Evolutionary conservation across 1,284 basidiomycete genomes (phyloP).

Genomic region (Polyporus tsugae): DNA sequence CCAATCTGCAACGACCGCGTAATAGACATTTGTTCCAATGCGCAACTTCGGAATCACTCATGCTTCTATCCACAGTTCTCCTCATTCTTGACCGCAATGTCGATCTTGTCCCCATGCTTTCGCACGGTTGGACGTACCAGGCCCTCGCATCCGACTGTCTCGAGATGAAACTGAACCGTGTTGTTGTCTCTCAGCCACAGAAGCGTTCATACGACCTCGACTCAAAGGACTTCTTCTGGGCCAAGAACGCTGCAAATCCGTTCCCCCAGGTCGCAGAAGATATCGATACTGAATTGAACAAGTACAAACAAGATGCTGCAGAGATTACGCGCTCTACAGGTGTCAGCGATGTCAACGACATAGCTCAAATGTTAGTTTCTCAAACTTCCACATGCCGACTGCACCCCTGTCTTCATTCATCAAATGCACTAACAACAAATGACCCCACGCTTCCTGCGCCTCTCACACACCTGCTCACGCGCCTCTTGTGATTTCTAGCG

Average conservation of each 20-base stretch:
- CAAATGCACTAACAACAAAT: constrained; percentile 6
- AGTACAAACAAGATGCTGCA: constrained; percentile 96
- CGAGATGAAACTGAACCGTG: constrained; percentile 96
- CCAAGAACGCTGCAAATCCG: constrained; percentile 93
- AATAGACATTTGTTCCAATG: constrained; percentile 11
- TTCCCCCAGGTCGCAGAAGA: constrained; percentile 99
- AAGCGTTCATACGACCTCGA: constrained; percentile 97
- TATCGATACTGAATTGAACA: constrained; percentile 92
- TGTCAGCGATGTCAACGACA: constrained; percentile 95
- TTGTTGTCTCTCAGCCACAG: constrained; percentile 77
- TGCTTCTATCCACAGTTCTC: constrained; percentile 64
- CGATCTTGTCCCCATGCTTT: constrained; percentile 94
- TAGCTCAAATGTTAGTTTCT: constrained; percentile 83
- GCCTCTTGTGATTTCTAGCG: constrained; percentile 54
- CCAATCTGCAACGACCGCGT: constrained; percentile 87
- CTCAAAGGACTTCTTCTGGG: constrained; percentile 99
- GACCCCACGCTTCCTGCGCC: neutral
- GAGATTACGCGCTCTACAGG: constrained; percentile 98
- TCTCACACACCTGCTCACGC: constrained; percentile 8
- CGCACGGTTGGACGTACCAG: constrained; percentile 99
- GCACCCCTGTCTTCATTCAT: neutral
- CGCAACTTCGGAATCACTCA: constrained; percentile 16
- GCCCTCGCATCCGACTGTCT: constrained; percentile 98
- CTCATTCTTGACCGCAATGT: constrained; percentile 95
- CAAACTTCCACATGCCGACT: constrained; percentile 8